Percentiles rank a stretch among this genome's conserved stretches.
phyloP scores from a whole-genome alignment of 2,329 filamentous ascomycete species.

The Aaosphaeria pasadenensis region DNA sequence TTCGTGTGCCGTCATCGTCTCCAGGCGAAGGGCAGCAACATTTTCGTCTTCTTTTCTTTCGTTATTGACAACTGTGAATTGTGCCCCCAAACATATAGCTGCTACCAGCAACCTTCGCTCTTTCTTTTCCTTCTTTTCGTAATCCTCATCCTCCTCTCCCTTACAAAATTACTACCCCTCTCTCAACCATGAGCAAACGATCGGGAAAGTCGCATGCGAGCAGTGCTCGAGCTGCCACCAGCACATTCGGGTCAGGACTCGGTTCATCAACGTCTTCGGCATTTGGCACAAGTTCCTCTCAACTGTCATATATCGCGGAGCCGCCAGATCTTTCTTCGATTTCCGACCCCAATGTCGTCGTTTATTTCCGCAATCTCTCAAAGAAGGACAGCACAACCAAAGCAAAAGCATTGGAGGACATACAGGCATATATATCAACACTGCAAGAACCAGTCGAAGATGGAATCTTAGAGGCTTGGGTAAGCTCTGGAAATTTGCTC shows the following conservation, averaged over 20 bases:
- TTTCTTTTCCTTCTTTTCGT: slow-evolving; percentile 4
- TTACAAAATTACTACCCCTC: not conserved
- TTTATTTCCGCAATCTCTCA: slow-evolving; percentile 86
- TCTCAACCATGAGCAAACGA: slow-evolving; percentile 55
- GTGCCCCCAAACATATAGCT: not conserved
- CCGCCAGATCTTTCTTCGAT: slow-evolving; percentile 77
- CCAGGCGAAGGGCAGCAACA: slow-evolving; percentile 1
- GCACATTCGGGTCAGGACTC: slow-evolving; percentile 39
- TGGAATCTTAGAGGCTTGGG: slow-evolving; percentile 83
- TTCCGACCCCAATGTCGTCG: slow-evolving; percentile 75
- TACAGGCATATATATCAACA: slow-evolving; percentile 64
- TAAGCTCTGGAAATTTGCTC: slow-evolving; percentile 43
- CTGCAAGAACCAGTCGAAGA: slow-evolving; percentile 68
- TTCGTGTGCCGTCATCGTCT: slow-evolving; percentile 4
- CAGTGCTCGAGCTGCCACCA: slow-evolving; percentile 57
- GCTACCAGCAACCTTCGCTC: not conserved
- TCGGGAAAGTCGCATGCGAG: slow-evolving; percentile 61
- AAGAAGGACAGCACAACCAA: slow-evolving; percentile 96
- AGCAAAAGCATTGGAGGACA: slow-evolving; percentile 82
- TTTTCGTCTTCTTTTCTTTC: not conserved
- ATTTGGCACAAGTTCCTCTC: slow-evolving; percentile 52
- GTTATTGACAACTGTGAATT: not conserved
- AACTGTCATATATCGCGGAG: slow-evolving; percentile 82
- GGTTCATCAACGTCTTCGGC: slow-evolving; percentile 33
- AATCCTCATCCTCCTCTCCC: slow-evolving; percentile 1